Conservation (phyloP, 345 rosid genomes). For the Lenwebbia sp. region DNA sequence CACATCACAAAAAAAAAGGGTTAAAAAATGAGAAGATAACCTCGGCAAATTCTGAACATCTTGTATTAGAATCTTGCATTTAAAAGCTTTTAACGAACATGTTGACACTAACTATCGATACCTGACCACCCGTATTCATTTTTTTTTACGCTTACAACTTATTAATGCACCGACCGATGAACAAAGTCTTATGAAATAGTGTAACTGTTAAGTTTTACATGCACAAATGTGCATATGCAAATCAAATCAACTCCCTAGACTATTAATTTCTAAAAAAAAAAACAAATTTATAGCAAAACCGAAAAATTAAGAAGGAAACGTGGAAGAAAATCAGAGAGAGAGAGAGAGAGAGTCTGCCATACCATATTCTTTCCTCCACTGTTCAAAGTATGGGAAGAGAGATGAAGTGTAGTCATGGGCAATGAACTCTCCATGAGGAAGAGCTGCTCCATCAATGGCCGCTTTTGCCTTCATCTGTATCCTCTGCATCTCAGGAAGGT, state of each 20-base stretch:
- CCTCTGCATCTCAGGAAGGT: constrained; percentile 53
- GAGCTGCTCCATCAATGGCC: background rate
- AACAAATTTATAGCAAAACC: background rate
- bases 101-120: background rate
- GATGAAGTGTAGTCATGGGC: constrained; percentile 67
- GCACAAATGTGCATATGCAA: background rate
- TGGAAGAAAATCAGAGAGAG: background rate
- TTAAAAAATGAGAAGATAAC: background rate
- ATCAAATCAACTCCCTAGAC: background rate
- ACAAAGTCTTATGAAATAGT: background rate
- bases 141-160: background rate
- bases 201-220: background rate
- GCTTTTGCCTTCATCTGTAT: constrained; percentile 20
- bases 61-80: background rate
- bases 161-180: background rate
- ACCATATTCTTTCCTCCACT: constrained; percentile 78
- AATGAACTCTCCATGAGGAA: constrained; percentile 12
- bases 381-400: constrained; percentile 66
- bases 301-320: background rate
- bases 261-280: background rate
- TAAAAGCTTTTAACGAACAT: background rate
- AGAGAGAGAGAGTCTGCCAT: background rate
- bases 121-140: background rate
- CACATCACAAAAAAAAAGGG: background rate
- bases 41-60: background rate